Percentiles rank a stretch among this genome's conserved stretches.
phyloP scores from a whole-genome alignment of 2,329 filamentous ascomycete species.

The Monosporascus sp. region DNA sequence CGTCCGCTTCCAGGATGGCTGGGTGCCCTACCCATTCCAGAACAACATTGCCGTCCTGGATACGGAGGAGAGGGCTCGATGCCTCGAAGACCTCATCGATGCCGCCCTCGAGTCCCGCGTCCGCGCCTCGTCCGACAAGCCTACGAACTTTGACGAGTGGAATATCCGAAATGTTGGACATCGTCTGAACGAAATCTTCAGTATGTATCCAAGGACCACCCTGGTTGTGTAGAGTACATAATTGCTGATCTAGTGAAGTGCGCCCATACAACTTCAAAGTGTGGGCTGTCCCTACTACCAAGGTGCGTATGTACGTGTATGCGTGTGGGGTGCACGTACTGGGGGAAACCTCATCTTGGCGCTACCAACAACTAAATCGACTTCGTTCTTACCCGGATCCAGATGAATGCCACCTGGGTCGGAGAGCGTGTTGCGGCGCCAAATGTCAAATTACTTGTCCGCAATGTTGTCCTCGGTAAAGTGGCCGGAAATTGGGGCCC shows the following conservation, averaged over 20 bases:
- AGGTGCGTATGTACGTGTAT: constrained; percentile 51
- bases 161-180: constrained; percentile 87
- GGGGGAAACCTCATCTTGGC: too few species aligned
- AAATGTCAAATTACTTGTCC: constrained; percentile 87
- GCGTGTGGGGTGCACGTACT: too few species aligned
- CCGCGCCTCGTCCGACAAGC: constrained; percentile 68
- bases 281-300: constrained; percentile 96
- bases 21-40: constrained; percentile 99
- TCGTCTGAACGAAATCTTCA: constrained; percentile 91
- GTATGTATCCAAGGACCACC: too few species aligned
- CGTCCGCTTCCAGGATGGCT: constrained; percentile 91
- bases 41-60: constrained; percentile 99
- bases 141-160: constrained; percentile 97
- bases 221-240: too few species aligned
- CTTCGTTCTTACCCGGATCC: background rate
- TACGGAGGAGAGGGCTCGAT: constrained; percentile 93
- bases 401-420: constrained; percentile 99
- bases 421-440: constrained; percentile 97
- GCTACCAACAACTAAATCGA: too few species aligned
- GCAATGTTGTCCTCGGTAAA: constrained; percentile 94
- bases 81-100: constrained; percentile 94
- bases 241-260: constrained; percentile 38
- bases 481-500: constrained; percentile 96
- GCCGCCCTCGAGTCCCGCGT: constrained; percentile 83
- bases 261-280: constrained; percentile 99